Base-by-base conservation (phyloP, 108 stramenopile species). In the Skeletonema costatum region DNA sequence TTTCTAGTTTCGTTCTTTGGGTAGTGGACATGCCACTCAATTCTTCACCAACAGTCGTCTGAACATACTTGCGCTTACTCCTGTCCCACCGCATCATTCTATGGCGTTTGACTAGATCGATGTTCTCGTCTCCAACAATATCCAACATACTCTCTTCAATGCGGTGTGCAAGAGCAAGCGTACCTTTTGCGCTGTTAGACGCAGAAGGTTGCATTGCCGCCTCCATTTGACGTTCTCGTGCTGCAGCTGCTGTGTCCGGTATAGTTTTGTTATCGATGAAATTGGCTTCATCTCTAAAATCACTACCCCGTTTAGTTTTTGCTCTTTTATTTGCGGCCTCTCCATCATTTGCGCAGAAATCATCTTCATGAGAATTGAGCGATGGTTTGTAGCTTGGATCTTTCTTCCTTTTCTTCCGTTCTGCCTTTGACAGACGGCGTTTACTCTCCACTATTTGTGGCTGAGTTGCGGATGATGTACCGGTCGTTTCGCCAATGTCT, bases 31-130 rank as follows among this genome's bases (percentile, higher is more conserved):
- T 85, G 17, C 90, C 92, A 44, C 87, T 88, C 42, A 91, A 59
- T 76, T 93, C 95, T 14, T 84, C 89, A 51, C 93, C 93, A 41
- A 97, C 91, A 17, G 93, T 94, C 2, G 93, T 94, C 74, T 94
- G 93, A 31, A 97, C 87, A 73, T 97, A 97, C 70, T 94, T 97
- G 60, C 91, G 81, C 63, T 95, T 97, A 38, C 96, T 89, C 66
- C 93, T 95, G 81, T 99, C 99, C 99, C 99, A 99, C 75, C 97
- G 86, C 89, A 96, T 89, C 86, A 98, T 93, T 7, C 95, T 85
- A 65, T 97, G 93, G 60, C 88, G 90, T 74, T 95, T 91, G 9
- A 93, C 87, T 78, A 98, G 72, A 63, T 96, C 93, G n/a, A 89
- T 81, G 21, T 94, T 90, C 60, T 98, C 98, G 70, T 99, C 99